Percentiles rank a stretch among this genome's conserved stretches.
Conservation (phyloP, 2,329 filamentous ascomycete genomes). For the Penicillium polonicum region DNA sequence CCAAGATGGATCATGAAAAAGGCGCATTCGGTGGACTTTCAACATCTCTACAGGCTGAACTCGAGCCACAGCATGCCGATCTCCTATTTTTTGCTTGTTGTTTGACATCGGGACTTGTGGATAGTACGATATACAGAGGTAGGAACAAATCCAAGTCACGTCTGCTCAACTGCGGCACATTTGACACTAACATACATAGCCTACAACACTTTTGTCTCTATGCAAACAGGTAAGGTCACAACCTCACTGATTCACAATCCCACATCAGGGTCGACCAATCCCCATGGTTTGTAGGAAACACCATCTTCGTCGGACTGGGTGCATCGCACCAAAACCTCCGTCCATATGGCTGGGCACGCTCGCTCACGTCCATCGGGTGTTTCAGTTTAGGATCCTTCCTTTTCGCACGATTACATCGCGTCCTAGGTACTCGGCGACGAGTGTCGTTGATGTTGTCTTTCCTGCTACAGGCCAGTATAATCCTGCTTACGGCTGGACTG, state of each 20-base stretch:
- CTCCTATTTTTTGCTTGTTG: conserved; percentile 30
- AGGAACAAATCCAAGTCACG: background rate
- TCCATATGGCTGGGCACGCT: conserved; percentile 46
- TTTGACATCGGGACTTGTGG: conserved; percentile 29
- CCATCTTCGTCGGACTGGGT: conserved; percentile 46
- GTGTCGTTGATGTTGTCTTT: conserved; percentile 31
- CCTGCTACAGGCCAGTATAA: conserved; percentile 28
- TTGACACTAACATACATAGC: conserved; percentile 25
- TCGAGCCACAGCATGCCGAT: conserved; percentile 26
- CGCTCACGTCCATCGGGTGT: conserved; percentile 45
- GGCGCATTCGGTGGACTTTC: conserved; percentile 7
- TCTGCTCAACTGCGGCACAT: background rate
- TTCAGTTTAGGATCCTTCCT: conserved; percentile 44
- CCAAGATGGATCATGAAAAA: conserved; percentile 7
- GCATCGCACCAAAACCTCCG: conserved; percentile 42
- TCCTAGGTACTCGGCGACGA: conserved; percentile 24
- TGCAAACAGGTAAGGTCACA: conserved; percentile 33
- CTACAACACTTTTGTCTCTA: conserved; percentile 46
- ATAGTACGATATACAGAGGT: conserved; percentile 35
- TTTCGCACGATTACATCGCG: conserved; percentile 40
- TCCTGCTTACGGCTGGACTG: conserved; percentile 29
- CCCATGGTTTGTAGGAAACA: conserved; percentile 34
- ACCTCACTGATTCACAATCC: background rate
- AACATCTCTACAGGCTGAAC: conserved; percentile 20
- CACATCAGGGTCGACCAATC: background rate